Percentiles rank a stretch among this genome's conserved stretches.
These are phyloP conservation scores for Leccinum pseudoinsigne DNA, from an alignment of 1,284 basidiomycete genomes.

Conservation along the genomic window DNA sequence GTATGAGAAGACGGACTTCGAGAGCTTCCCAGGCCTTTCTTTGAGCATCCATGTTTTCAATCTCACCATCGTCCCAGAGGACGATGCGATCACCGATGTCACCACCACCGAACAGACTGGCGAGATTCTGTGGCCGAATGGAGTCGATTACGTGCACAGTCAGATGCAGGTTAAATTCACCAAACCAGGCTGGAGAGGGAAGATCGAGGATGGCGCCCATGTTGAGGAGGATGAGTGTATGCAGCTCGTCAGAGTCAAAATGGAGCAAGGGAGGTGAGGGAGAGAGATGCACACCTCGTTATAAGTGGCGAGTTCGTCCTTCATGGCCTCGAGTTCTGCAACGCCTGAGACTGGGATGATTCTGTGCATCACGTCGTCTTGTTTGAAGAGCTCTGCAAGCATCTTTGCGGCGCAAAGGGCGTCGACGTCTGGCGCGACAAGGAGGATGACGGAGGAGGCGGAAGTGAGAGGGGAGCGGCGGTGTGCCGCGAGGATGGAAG, in stretches of 20 bases:
- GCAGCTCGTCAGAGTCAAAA: conserved; percentile 57
- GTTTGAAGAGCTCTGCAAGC: conserved; percentile 86
- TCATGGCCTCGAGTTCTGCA: conserved; percentile 65
- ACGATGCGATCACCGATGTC: conserved; percentile 71
- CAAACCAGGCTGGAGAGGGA: conserved; percentile 73
- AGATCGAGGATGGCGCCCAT: conserved; percentile 91
- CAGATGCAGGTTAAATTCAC: conserved; percentile 57
- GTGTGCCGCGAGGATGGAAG: conserved; percentile 69
- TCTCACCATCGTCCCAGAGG: conserved; percentile 90
- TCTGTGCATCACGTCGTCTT: conserved; percentile 92
- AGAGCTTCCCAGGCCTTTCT: conserved; percentile 78
- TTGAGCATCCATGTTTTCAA: conserved; percentile 62
- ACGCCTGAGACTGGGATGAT: conserved; percentile 93
- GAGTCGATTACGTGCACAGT: conserved; percentile 95
- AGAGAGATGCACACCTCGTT: conserved; percentile 57
- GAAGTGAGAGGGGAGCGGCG: conserved; percentile 75
- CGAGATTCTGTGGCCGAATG: conserved; percentile 87
- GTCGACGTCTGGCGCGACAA: conserved; percentile 89
- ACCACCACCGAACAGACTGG: conserved; percentile 82
- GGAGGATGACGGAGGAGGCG: conserved; percentile 80
- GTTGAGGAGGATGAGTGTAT: conserved; percentile 90
- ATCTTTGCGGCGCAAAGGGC: conserved; percentile 88
- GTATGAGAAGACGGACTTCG: conserved; percentile 50
- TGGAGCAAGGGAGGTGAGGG: neutral
- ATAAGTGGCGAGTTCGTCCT: conserved; percentile 67